A percentile compares a stretch with the other conserved stretches of the same genome.
Conservation (phyloP, 139 green algal genomes). For the Micromonas pusilla region DNA sequence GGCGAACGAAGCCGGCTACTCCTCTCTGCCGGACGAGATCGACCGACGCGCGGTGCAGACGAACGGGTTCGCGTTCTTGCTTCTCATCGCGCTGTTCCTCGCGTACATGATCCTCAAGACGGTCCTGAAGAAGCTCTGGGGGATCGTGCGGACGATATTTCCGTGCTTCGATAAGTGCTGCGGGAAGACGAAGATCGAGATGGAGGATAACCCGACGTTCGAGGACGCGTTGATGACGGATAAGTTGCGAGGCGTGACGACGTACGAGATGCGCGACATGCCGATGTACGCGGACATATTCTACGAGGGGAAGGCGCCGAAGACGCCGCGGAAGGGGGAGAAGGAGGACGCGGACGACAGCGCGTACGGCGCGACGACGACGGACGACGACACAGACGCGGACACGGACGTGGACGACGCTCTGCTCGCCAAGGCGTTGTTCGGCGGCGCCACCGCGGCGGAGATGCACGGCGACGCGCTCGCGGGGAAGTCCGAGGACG, state of each 20-base stretch:
- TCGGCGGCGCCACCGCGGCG: too few species aligned
- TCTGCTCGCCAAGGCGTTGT: too few species aligned
- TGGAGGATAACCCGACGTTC: background rate
- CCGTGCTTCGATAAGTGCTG: background rate
- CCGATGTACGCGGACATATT: background rate
- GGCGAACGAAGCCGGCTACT: background rate
- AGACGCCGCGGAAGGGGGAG: too few species aligned
- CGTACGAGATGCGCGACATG: constrained; percentile 8
- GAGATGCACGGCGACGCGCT: too few species aligned
- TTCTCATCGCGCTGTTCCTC: background rate
- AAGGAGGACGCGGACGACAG: background rate
- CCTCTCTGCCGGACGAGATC: background rate
- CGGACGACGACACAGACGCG: too few species aligned
- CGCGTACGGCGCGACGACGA: background rate
- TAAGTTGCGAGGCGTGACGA: background rate
- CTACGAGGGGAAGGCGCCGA: background rate
- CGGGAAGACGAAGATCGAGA: background rate
- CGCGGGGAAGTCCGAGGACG: too few species aligned
- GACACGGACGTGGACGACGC: too few species aligned
- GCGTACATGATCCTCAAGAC: background rate
- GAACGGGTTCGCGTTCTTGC: constrained; percentile 10
- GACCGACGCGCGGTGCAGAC: background rate
- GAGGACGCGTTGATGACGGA: background rate
- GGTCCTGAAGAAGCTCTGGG: background rate
- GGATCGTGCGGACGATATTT: background rate